Conservation (phyloP, 192 early-diverging fungal genomes). For the Allomyces macrogynus region DNA sequence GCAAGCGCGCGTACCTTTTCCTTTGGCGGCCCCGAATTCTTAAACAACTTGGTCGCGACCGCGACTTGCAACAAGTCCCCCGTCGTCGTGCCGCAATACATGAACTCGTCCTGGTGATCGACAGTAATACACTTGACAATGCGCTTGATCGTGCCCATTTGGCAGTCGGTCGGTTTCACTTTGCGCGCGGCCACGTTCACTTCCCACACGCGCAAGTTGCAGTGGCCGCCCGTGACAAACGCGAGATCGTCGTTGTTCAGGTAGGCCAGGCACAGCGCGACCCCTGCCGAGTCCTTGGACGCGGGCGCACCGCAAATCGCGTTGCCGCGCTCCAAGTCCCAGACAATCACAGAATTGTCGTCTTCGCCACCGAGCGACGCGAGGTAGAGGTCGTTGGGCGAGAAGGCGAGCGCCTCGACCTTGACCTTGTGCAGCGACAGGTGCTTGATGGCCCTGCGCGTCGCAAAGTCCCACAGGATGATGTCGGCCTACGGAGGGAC, state of each 20-base stretch:
- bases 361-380: slow-evolving; percentile 32
- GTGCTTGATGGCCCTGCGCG: slow-evolving; percentile 12
- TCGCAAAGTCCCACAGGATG: slow-evolving; percentile 38
- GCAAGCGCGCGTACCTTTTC: slow-evolving; percentile 16
- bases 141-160: slow-evolving; percentile 35
- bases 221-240: slow-evolving; percentile 31
- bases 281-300: slow-evolving; percentile 26
- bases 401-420: slow-evolving; percentile 32
- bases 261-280: slow-evolving; percentile 22
- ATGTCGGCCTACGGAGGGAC: slow-evolving; percentile 25
- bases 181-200: slow-evolving; percentile 24
- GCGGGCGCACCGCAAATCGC: slow-evolving; percentile 33
- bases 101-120: slow-evolving; percentile 27
- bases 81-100: slow-evolving; percentile 40
- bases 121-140: slow-evolving; percentile 31
- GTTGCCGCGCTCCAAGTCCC: slow-evolving; percentile 24
- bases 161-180: slow-evolving; percentile 23
- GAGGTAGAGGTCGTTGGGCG: slow-evolving; percentile 24
- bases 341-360: slow-evolving; percentile 33
- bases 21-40: slow-evolving; percentile 32
- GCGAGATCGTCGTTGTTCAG: slow-evolving; percentile 23
- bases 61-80: slow-evolving; percentile 31
- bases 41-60: slow-evolving; percentile 26
- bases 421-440: slow-evolving; percentile 36
- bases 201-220: slow-evolving; percentile 33